These are phyloP conservation scores for Pseudocercospora crystallina DNA, from an alignment of 2,329 filamentous ascomycete genomes.

Conservation along the genomic window DNA sequence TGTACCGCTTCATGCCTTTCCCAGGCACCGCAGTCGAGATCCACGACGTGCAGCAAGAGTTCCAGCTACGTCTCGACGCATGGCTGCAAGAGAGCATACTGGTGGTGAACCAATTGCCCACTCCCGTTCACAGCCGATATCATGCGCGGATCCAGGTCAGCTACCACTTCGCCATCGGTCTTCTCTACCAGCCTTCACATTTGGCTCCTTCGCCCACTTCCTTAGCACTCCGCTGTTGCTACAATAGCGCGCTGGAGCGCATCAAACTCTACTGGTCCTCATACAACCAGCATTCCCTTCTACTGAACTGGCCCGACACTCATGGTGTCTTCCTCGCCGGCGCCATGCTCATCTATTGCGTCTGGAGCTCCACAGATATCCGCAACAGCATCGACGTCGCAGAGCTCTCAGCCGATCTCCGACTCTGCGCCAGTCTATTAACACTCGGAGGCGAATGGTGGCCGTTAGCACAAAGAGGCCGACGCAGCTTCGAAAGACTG, in stretches of 20 bases:
- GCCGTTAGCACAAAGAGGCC: conserved; percentile 3
- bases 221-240: not conserved
- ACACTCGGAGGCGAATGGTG: conserved; percentile 7
- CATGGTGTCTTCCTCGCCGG: conserved; percentile 5
- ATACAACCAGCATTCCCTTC: not conserved
- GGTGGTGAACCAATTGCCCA: not conserved
- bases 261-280: not conserved
- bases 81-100: not conserved
- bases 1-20: conserved; percentile 3
- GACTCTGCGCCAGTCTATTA: conserved; percentile 2
- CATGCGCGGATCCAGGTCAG: not conserved
- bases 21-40: not conserved
- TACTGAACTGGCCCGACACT: conserved; percentile 1
- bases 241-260: not conserved
- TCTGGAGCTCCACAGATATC: conserved; percentile 4
- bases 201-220: not conserved
- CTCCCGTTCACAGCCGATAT: not conserved
- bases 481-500: conserved; percentile 1
- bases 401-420: conserved; percentile 2
- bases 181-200: conserved; percentile 7
- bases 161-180: conserved; percentile 4
- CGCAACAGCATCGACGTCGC: not conserved
- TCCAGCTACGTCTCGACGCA: not conserved
- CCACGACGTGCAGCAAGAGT: not conserved
- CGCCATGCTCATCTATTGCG: conserved; percentile 1